Evolutionary conservation across 1,284 basidiomycete species (phyloP).

Genomic region (Tetrapyrgos nigripes): DNA sequence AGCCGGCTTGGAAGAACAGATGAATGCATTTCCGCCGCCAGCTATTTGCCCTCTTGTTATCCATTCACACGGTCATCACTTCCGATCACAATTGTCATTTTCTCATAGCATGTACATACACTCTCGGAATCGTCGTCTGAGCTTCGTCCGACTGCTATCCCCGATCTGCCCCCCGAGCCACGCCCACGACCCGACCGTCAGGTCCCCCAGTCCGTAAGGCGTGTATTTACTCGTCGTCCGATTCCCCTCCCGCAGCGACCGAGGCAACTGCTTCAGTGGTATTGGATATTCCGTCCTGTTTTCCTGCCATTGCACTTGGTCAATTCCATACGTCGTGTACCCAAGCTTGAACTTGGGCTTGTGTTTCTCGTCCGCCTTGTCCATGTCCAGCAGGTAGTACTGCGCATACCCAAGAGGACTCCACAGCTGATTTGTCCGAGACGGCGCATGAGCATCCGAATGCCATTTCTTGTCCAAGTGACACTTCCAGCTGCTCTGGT

Average conservation of each 20-base stretch:
- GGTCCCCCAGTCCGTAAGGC: slow-evolving; percentile 74
- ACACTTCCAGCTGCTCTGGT: slow-evolving; percentile 65
- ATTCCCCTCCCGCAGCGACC: slow-evolving; percentile 51
- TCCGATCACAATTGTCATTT: slow-evolving; percentile 25
- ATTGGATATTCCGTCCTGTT: slow-evolving; percentile 48
- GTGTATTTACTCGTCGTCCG: slow-evolving; percentile 60
- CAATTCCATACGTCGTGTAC: slow-evolving; percentile 72
- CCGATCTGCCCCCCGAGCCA: slow-evolving; percentile 72
- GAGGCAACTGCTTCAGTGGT: slow-evolving; percentile 71
- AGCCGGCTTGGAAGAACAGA: slow-evolving; percentile 24
- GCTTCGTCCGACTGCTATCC: slow-evolving; percentile 56
- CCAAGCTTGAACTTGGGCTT: slow-evolving; percentile 77
- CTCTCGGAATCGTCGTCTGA: slow-evolving; percentile 69
- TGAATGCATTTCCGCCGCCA: slow-evolving; percentile 17
- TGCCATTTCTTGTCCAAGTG: slow-evolving; percentile 63
- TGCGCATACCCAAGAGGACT: slow-evolving; percentile 85
- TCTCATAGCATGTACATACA: slow-evolving; percentile 73
- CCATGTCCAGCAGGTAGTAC: slow-evolving; percentile 81
- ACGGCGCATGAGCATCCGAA: slow-evolving; percentile 70
- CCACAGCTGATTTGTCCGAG: slow-evolving; percentile 72
- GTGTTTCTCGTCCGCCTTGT: slow-evolving; percentile 56
- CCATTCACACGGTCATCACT: neutral
- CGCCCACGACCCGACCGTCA: slow-evolving; percentile 84
- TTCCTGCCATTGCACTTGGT: slow-evolving; percentile 44
- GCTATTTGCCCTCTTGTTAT: neutral